Evolutionary conservation across 495 filamentous ascomycete genomes (phyloP).

Genomic region (Penicillium coprophilum): DNA sequence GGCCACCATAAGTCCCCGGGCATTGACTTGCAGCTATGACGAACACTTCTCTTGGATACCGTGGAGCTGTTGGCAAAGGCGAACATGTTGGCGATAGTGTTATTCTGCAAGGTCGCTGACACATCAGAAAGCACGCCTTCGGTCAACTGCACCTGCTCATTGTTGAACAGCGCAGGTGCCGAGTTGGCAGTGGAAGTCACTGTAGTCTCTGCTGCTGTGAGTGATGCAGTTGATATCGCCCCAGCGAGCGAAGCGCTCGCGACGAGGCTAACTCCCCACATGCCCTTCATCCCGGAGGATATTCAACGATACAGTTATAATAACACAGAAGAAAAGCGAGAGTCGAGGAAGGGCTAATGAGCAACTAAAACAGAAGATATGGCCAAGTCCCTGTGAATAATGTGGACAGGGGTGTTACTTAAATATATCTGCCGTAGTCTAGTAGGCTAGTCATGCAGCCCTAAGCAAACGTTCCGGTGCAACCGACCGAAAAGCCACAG

Average conservation of each 20-base stretch:
- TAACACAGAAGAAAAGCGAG: not conserved
- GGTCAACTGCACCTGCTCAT: constrained; percentile 41
- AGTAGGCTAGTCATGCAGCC: not conserved
- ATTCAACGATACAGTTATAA: not conserved
- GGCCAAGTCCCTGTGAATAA: not conserved
- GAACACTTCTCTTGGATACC: constrained; percentile 3
- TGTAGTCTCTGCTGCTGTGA: constrained; percentile 9
- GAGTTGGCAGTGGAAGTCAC: constrained; percentile 4
- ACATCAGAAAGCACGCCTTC: constrained; percentile 36
- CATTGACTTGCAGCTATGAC: constrained; percentile 39
- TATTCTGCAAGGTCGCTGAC: constrained; percentile 20
- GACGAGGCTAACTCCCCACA: not conserved
- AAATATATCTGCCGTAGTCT: not conserved
- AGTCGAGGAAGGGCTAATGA: not conserved
- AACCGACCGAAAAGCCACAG: not conserved
- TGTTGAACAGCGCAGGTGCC: constrained; percentile 24
- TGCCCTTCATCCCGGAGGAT: constrained; percentile 6
- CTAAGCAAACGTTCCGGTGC: not conserved
- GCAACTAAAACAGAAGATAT: not conserved
- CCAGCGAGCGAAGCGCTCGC: constrained; percentile 7
- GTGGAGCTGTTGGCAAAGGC: constrained; percentile 11
- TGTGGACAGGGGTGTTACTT: not conserved
- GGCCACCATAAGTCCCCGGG: constrained; percentile 47
- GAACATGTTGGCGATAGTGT: constrained; percentile 17
- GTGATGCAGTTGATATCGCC: constrained; percentile 5